Evolutionary conservation across 345 rosid species (phyloP), one percentile per base, ranked within the genome.

Genomic region (Streptanthus diversifolius): DNA sequence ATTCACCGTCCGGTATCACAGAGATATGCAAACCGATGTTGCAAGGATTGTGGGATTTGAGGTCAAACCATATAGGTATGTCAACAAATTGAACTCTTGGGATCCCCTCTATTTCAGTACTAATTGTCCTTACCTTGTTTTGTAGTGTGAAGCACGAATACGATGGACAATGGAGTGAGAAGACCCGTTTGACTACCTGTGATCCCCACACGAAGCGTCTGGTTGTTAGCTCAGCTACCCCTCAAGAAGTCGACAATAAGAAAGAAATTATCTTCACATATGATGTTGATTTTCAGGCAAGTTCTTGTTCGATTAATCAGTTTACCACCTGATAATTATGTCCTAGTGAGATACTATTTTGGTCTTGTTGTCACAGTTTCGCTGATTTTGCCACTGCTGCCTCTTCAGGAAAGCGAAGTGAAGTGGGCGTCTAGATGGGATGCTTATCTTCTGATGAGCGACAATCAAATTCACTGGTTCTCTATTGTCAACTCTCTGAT

Each of bases 1-100:
- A 49, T 91, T 93, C 78, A 85, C 87, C 3, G 97, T 93, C 80
- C 90, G 87, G 83, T 93, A 78, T 78, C 98, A 93, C 67, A 86
- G 80, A 64, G 98, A 93, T 79, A 3, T 39, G 12, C 87, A 85
- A 63, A 88, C 95, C 8, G 95, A 87, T 53, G 66, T 87, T 68
- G 90, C 97, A 25, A 89, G 98, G 77, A 93, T 93, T 77, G 98
- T 93, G 35, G 98, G 98, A 49, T 93, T 93, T 75, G 97, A 93
- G 82, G 98, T 93, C 62, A 93, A 85, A 64, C 98, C 96, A 33
- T 88, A 73, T 82, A 91, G 98, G 98, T 93, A 17, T 71, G 71
- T 66, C 25, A 39, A 8, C 37, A 41, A 25, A 61, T 9, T 17
- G 22, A 11, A 37, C 47, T 24, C 24, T 68, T 22, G 22, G 3